Base-by-base conservation (phyloP, 139 green algal species). In the Picochlorum sp. region DNA sequence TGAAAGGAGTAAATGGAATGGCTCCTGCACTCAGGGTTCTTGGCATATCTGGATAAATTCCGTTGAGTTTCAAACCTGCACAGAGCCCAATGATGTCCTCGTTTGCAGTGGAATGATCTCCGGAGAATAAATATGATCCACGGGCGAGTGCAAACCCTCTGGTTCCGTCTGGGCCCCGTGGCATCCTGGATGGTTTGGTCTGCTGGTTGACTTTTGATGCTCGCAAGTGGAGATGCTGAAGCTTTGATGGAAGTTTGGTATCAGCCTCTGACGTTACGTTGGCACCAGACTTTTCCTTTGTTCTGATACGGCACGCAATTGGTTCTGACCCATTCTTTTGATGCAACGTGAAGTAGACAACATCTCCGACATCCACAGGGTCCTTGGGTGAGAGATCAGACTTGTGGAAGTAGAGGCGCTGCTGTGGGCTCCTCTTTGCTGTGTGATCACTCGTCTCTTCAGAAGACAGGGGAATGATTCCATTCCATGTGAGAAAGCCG, bases 321-420 rank as follows among this genome's bases (percentile, higher is more conserved):
- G 58, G 6, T 18, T 21, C 58, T 26, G 58, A 4, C 1, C 57
- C 20, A 28, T 65, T 52, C 64, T 73, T 72, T 44, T 66, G 49
- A 64, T 73, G 71, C 59, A 78, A 24, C 11, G 64, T 65, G 54
- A 72, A 77, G 16, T 18, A 38, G n/a, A 78, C 63, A 44, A 79
- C 54, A 54, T 82, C 76, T 6, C 73, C 70, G 0, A 52, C 60
- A 49, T 75, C 58, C 16, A 82, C 54, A 15, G 45, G 20, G 15
- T 62, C 16, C 15, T 51, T 44, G 20, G 60, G 54, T 34, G 60
- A 24, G 9, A 73, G 61, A 28, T 83, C 73, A 11, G 52, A 62
- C 44, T 55, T 58, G 28, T 76, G 55, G 54, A 82, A 83, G 18
- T 69, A 81, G 5, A 80, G 23, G 44, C 74, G 61, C 50, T 49